Conservation (phyloP, 2,329 filamentous ascomycete genomes). For the Phialophora verrucosa region DNA sequence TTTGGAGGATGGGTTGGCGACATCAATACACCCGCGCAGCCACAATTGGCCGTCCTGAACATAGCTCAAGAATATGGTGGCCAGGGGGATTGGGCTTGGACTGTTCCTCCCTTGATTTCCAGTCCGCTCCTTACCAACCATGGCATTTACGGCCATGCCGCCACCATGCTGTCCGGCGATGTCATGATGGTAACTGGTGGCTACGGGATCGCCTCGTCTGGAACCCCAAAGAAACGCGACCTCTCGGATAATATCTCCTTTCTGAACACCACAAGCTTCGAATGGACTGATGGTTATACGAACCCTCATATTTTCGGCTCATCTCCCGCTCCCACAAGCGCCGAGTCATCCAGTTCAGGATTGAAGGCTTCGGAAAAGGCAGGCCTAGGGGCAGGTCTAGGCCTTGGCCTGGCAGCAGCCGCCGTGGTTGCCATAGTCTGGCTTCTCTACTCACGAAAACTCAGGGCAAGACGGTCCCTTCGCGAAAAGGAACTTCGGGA, state of each 20-base stretch:
- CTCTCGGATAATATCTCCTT: constrained; percentile 54
- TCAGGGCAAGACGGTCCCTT: constrained; percentile 46
- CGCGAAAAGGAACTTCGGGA: constrained; percentile 63
- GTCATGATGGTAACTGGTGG: constrained; percentile 68
- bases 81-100: constrained; percentile 53
- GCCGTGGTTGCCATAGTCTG: constrained; percentile 55
- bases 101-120: constrained; percentile 46
- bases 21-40: constrained; percentile 73
- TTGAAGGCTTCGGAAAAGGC: constrained; percentile 52
- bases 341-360: constrained; percentile 24
- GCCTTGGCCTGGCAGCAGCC: constrained; percentile 64
- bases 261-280: constrained; percentile 66
- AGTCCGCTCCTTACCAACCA: constrained; percentile 50
- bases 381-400: constrained; percentile 69
- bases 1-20: constrained; percentile 94
- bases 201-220: constrained; percentile 56
- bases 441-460: constrained; percentile 59
- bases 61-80: constrained; percentile 74
- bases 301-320: constrained; percentile 48
- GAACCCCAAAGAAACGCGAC: constrained; percentile 44
- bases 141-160: constrained; percentile 67
- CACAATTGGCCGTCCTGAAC: constrained; percentile 78
- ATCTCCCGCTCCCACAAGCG: constrained; percentile 40
- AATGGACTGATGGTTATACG: constrained; percentile 64
- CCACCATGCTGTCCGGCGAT: constrained; percentile 64